Percentiles rank a stretch among this genome's conserved stretches.
Evolutionary conservation across 2,329 filamentous ascomycete species (phyloP).

Genomic region (Dactylellina cionopaga): DNA sequence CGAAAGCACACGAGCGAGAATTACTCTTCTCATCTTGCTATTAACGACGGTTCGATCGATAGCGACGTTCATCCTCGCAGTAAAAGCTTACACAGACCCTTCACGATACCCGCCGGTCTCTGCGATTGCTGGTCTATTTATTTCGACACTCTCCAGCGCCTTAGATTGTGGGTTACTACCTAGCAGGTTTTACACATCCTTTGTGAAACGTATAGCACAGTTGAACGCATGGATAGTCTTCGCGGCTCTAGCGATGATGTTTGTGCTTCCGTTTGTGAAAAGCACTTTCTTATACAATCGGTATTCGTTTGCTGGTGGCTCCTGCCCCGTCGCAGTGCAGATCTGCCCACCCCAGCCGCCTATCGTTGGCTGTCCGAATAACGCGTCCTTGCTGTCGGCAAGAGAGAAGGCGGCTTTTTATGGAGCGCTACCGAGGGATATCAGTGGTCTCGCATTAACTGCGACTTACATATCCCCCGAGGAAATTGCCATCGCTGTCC

Average conservation of each 20-base stretch:
- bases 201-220: conserved; percentile 37
- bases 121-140: conserved; percentile 33
- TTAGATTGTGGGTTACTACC: conserved; percentile 37
- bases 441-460: conserved; percentile 19
- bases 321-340: conserved; percentile 22
- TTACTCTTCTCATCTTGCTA: conserved; percentile 25
- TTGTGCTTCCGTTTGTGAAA: conserved; percentile 25
- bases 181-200: conserved; percentile 6
- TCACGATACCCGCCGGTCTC: conserved; percentile 29
- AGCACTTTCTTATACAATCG: conserved; percentile 14
- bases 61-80: conserved; percentile 38
- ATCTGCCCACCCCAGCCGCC: conserved; percentile 9
- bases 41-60: conserved; percentile 43
- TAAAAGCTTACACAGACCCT: conserved; percentile 20
- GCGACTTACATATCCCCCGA: conserved; percentile 5
- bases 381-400: neutral
- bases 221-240: conserved; percentile 27
- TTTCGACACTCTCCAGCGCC: conserved; percentile 41
- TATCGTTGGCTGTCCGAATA: conserved; percentile 27
- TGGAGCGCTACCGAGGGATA: neutral
- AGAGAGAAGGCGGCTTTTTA: conserved; percentile 18
- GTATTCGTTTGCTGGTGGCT: conserved; percentile 19
- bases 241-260: conserved; percentile 31
- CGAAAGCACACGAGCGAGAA: conserved; percentile 30
- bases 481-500: conserved; percentile 25